Conservation (phyloP, 768 basidiomycete genomes). For the Trametes cingulata region DNA sequence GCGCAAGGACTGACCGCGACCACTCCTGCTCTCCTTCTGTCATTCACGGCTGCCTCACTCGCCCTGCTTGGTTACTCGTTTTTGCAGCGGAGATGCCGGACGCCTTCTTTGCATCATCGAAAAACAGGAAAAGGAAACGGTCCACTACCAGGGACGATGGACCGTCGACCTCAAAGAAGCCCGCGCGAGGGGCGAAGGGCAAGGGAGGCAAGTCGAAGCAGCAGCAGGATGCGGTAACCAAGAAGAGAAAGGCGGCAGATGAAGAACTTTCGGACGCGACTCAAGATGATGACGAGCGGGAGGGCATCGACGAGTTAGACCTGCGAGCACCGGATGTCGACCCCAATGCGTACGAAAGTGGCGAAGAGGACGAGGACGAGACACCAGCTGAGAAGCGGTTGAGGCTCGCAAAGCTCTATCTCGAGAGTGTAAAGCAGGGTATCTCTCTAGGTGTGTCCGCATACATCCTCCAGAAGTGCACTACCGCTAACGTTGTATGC, state of each 20-base stretch:
- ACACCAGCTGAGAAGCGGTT: constrained; percentile 93
- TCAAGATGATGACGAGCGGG: constrained; percentile 48
- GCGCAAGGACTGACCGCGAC: background rate
- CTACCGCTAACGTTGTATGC: background rate
- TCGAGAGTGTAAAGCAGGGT: constrained; percentile 77
- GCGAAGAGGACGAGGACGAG: constrained; percentile 85
- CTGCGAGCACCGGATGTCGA: constrained; percentile 56
- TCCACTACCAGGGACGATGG: constrained; percentile 37
- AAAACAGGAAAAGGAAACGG: constrained; percentile 65
- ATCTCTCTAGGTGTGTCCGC: constrained; percentile 43
- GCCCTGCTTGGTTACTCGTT: background rate
- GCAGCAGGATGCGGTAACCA: constrained; percentile 26
- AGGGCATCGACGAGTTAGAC: constrained; percentile 74
- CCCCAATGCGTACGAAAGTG: constrained; percentile 53
- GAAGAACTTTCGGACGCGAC: constrained; percentile 74
- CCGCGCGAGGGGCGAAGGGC: constrained; percentile 26
- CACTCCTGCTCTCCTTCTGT: background rate
- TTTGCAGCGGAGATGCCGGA: constrained; percentile 64
- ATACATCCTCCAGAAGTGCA: background rate
- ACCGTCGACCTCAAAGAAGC: constrained; percentile 32
- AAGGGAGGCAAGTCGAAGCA: constrained; percentile 25
- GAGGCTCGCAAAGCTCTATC: constrained; percentile 85
- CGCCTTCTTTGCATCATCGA: constrained; percentile 71
- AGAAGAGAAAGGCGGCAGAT: constrained; percentile 34
- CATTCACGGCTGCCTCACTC: background rate